phyloP scores from a whole-genome alignment of 2,329 filamentous ascomycete species.

The Huntiella bhutanensis region DNA sequence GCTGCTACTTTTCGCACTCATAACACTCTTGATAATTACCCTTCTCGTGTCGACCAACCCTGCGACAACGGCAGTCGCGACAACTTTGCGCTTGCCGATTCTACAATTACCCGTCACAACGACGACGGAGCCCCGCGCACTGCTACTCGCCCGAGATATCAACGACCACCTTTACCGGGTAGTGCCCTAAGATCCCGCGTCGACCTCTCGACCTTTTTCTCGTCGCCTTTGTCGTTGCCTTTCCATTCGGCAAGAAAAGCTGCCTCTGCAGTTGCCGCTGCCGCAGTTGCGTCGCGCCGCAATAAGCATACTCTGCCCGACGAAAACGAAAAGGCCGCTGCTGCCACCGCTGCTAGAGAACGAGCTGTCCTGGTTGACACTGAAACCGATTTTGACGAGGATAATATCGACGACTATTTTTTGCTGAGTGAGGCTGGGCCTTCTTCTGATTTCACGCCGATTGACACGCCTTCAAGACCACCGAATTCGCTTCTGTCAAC shows the following conservation, averaged over 20 bases:
- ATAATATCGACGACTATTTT: not conserved
- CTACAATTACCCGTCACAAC: no score
- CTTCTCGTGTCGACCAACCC: no score
- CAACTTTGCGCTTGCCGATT: no score
- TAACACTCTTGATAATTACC: no score
- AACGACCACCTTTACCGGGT: not conserved
- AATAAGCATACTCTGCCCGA: not conserved
- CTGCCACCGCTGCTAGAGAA: not conserved
- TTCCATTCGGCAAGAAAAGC: conserved; percentile 11
- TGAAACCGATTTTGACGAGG: not conserved
- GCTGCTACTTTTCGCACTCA: no score
- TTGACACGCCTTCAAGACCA: not conserved
- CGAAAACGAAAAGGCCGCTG: not conserved
- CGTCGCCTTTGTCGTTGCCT: conserved; percentile 28
- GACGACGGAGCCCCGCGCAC: not conserved
- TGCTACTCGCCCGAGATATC: not conserved
- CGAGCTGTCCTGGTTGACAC: not conserved
- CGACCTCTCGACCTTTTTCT: conserved; percentile 37
- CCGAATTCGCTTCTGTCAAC: not conserved
- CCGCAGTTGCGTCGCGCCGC: conserved; percentile 4
- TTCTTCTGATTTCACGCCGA: not conserved
- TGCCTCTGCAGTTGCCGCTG: conserved; percentile 9
- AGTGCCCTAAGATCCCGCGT: conserved; percentile 15
- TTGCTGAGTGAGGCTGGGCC: not conserved
- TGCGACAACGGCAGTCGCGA: no score